These are phyloP conservation scores for Yamadazyma conglobata DNA, from an alignment of 1,139 yeast species.

Conservation along the genomic window DNA sequence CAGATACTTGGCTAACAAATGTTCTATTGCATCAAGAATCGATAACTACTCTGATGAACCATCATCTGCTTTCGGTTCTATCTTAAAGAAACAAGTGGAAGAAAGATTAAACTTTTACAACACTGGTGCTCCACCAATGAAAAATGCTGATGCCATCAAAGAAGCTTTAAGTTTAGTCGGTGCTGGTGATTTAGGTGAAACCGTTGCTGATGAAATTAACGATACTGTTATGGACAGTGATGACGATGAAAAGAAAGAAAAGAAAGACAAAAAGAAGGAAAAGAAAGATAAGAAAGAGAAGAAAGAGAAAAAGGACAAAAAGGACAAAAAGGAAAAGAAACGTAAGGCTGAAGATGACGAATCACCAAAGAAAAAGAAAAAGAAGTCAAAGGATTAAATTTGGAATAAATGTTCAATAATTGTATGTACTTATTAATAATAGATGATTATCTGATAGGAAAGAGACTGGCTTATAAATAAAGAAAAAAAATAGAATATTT, in stretches of 20 bases:
- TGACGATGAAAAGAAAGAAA: constrained; percentile 42
- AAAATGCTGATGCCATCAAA: constrained; percentile 90
- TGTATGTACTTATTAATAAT: no score
- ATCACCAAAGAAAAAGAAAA: constrained; percentile 43
- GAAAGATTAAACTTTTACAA: constrained; percentile 95
- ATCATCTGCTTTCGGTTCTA: constrained; percentile 80
- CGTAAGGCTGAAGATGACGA: constrained; percentile 51
- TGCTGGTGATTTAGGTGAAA: constrained; percentile 40
- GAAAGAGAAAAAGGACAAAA: constrained; percentile 54
- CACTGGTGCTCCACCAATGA: constrained; percentile 95
- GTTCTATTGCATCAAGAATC: constrained; percentile 97
- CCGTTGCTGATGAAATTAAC: constrained; percentile 16
- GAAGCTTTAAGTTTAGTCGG: constrained; percentile 71
- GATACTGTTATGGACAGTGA: constrained; percentile 25
- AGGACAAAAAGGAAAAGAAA: constrained; percentile 50
- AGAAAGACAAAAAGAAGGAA: constrained; percentile 54
- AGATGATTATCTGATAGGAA: background rate
- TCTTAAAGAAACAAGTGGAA: constrained; percentile 94
- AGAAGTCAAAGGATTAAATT: constrained; percentile 49
- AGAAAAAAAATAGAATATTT: background rate
- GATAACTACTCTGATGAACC: constrained; percentile 93
- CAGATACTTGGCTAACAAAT: constrained; percentile 96
- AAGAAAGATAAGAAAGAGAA: constrained; percentile 53
- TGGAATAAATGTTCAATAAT: no score
- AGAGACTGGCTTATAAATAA: no score